phyloP scores from a whole-genome alignment of 2,329 filamentous ascomycete genomes.

The Trichoderma harzianum region DNA sequence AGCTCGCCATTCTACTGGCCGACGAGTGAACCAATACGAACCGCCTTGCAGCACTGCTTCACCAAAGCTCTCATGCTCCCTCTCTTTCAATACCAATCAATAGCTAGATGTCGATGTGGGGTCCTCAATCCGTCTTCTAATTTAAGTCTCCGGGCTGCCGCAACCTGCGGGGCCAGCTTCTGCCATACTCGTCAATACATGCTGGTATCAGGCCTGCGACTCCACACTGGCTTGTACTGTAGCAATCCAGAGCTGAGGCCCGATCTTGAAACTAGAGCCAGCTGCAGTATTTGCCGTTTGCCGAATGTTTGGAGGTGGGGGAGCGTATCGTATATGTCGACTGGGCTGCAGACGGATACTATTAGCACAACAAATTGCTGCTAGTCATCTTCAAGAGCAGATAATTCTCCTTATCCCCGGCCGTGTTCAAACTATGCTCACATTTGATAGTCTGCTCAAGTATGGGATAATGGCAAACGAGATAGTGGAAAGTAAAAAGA shows the following conservation, averaged over 20 bases:
- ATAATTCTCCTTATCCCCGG: background rate
- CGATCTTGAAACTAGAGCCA: conserved; percentile 5
- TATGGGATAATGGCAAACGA: background rate
- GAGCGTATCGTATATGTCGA: background rate
- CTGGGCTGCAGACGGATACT: background rate
- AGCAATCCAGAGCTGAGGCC: background rate
- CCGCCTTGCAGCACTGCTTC: background rate
- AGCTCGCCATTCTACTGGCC: background rate
- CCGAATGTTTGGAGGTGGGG: background rate
- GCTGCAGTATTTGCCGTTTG: conserved; percentile 10
- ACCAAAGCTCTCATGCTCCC: background rate
- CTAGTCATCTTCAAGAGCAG: background rate
- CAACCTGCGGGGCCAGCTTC: conserved; percentile 2
- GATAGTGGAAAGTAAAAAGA: background rate
- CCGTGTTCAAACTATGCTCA: background rate
- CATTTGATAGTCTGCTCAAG: background rate
- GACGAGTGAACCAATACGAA: background rate
- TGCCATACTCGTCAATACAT: background rate
- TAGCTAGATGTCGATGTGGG: conserved; percentile 2
- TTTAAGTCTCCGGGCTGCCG: conserved; percentile 6
- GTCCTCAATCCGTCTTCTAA: conserved; percentile 9
- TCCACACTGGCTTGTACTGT: conserved; percentile 2
- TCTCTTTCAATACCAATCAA: background rate
- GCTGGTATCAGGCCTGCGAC: background rate
- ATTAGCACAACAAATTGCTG: background rate